A percentile compares a stretch with the other conserved stretches of the same genome.
phyloP scores from a whole-genome alignment of 225 moss, liverwort and hornwort species.

The Rhytidiadelphus loreus region DNA sequence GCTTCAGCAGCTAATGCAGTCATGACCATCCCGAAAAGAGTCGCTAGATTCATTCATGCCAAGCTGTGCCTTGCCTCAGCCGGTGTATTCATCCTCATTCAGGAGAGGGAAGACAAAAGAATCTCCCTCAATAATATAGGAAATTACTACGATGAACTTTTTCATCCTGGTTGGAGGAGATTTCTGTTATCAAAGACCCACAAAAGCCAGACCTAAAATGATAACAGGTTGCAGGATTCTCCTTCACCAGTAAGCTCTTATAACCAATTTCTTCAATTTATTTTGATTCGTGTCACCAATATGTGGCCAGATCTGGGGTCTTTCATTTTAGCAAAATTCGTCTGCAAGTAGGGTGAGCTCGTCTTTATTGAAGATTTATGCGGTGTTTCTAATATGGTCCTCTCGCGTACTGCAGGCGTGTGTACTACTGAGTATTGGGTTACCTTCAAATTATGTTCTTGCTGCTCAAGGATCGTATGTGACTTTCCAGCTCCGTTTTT shows the following conservation, averaged over 20 bases:
- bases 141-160: constrained; percentile 32
- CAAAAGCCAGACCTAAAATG: constrained; percentile 5
- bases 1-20: constrained; percentile 88
- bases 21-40: constrained; percentile 22
- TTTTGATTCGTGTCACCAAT: background rate
- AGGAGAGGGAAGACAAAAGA: constrained; percentile 30
- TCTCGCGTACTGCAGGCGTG: constrained; percentile 17
- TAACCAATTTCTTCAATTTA: background rate
- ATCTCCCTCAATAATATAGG: constrained; percentile 40
- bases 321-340: background rate
- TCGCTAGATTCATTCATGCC: constrained; percentile 14
- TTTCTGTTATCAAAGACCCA: constrained; percentile 11
- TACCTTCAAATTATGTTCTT: constrained; percentile 17
- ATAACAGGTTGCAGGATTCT: constrained; percentile 10
- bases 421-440: constrained; percentile 17
- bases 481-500: constrained; percentile 11
- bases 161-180: constrained; percentile 33
- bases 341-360: background rate
- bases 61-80: constrained; percentile 20
- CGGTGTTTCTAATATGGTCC: background rate
- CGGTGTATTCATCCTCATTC: constrained; percentile 33
- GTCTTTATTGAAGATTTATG: background rate
- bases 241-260: constrained; percentile 27
- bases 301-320: background rate
- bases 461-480: constrained; percentile 10